Evolutionary conservation across 106 monocot species (phyloP), one percentile per base, ranked within the genome.

Genomic region (Allium cepa): DNA sequence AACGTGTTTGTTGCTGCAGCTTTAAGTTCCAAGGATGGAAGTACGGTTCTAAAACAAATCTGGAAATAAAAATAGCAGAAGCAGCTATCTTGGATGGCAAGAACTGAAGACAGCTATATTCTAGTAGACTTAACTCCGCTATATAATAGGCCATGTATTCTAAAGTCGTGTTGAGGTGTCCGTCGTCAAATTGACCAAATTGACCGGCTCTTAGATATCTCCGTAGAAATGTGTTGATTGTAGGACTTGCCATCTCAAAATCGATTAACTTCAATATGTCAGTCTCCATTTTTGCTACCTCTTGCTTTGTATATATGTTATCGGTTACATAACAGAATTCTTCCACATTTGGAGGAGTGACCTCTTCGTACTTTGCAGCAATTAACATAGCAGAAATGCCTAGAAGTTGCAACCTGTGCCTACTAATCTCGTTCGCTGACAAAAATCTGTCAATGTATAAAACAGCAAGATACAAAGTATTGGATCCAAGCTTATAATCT

Each of bases 271-370:
- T 87, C 7, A 91, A 71, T 50, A 87, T 71, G 17, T 87, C 79
- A 15, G 60, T 46, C 52, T 91, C 91, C 87, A 87, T 91, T 47
- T 69, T 67, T 22, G 81, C 71, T 66, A 91, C 91, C 82, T 92
- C 88, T 72, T 88, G 77, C 63, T 78, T 88, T 3, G 76, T 84
- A 67, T 88, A 95, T 45, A 81, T 88, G 62, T 95, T 91, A 59
- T 86, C 88, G 0, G 88, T 95, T 6, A 88, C 88, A 46, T 91
- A 85, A 60, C 88, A 91, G 59, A 91, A 91, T 26, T 92, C 88
- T 70, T 91, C 91, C 7, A 85, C 85, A 70, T 81, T 73, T 5
- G 87, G 90, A n/a, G 88, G 91, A 10, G 62, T 79, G 8, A 88
- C 84, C 64, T 96, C 95, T 72, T 96, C 91, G 63, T 88, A 96